These are phyloP conservation scores for Eustoma russellianum DNA, from an alignment of 257 asterid species.

Conservation along the genomic window DNA sequence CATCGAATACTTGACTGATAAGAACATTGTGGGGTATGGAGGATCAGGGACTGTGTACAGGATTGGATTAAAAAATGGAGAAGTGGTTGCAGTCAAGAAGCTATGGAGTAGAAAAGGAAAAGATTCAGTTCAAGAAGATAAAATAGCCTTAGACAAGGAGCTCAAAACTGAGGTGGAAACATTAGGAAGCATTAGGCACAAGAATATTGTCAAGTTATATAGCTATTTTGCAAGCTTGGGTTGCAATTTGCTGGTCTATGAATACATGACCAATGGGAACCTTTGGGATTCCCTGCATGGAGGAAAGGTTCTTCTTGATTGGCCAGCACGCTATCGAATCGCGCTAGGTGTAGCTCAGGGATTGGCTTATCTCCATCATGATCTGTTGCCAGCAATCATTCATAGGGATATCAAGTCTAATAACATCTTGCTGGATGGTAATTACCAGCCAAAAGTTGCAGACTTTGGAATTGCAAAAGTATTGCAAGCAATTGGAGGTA, in stretches of 20 bases:
- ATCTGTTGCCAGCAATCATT: constrained; percentile 63
- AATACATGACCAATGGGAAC: constrained; percentile 82
- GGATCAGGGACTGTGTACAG: constrained; percentile 90
- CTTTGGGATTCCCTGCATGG: constrained; percentile 78
- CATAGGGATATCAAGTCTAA: constrained; percentile 89
- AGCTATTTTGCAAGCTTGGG: constrained; percentile 63
- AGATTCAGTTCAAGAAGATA: constrained; percentile 27
- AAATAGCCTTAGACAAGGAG: constrained; percentile 46
- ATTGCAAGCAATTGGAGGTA: constrained; percentile 64
- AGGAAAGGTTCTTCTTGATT: constrained; percentile 45
- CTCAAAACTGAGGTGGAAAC: constrained; percentile 84
- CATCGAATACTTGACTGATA: constrained; percentile 63
- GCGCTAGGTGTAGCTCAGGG: constrained; percentile 87
- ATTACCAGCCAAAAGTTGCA: constrained; percentile 77
- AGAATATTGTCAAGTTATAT: constrained; percentile 81
- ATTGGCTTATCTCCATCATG: constrained; percentile 83
- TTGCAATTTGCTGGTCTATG: constrained; percentile 69
- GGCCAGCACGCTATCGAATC: constrained; percentile 74
- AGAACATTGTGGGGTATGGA: constrained; percentile 91
- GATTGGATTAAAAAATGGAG: constrained; percentile 57
- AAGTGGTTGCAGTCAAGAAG: constrained; percentile 74
- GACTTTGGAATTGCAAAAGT: constrained; percentile 94
- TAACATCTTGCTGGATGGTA: constrained; percentile 60
- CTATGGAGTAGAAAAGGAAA: constrained; percentile 63
- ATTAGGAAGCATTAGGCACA: constrained; percentile 83